Evolutionary conservation across 2,329 filamentous ascomycete genomes (phyloP), one percentile per base, ranked within the genome.

Genomic region (Colletotrichum lini): DNA sequence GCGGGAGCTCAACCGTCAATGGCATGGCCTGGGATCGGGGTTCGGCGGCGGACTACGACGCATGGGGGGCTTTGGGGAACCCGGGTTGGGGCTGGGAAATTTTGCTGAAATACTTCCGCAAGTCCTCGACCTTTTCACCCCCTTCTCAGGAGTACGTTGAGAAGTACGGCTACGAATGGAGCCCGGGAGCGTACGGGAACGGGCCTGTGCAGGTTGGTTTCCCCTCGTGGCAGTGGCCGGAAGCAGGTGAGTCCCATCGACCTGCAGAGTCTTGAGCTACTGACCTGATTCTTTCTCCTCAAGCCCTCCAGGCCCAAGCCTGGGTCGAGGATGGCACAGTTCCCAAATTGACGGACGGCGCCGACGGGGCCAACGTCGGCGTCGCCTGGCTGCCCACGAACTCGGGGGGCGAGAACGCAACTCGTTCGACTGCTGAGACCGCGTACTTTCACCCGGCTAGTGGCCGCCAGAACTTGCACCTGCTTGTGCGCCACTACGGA

Each of bases 41-140:
- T 2, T 77, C 78, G 0, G 65, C 66, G 0, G 66, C 72, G 2
- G 78, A 79, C 49, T 79, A 79, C 47, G 76, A 84, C 58, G 74
- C 78, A 2, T 84, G 82, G 82, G 79, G 79, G 30, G 76, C 76
- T 0, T 71, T 83, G 0, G 82, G 81, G 0, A 84, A 84, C 44
- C 73, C 77, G 0, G 76, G 79, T 0, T 84, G 82, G 82, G 78
- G 78, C 1, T 84, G 81, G 78, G 74, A 79, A 16, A 77, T 64
- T 6, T 73, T 82, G 21, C 54, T 79, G 4, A 73, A 75, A 7
- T 81, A 80, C 61, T 80, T 79, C 49, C 75, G 74, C 57, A 80
- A 79, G 67, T 77, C 75, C 2, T 74, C 72, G 0, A 65, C 61
- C 1, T 77, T 77, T 26, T 60, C 52, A 4, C 73, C 76, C 12